Evolutionary conservation across 208 protist species (phyloP).

Genomic region (Wallacemonas sp.): DNA sequence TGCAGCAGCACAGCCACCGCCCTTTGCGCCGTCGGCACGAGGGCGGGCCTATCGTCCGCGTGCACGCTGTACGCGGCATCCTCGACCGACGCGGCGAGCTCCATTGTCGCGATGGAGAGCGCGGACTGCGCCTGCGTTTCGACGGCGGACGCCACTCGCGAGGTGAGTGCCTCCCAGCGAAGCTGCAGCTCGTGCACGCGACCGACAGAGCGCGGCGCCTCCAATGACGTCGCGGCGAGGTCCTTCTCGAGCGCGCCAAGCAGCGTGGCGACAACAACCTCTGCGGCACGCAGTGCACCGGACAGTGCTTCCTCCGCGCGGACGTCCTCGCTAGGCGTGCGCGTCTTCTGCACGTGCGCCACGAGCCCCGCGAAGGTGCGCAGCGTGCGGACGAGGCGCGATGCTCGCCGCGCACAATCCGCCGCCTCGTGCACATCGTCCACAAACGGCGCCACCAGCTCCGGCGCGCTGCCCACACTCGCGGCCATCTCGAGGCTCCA

Average conservation of each 20-base stretch:
- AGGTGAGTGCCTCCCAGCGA: conserved; percentile 17
- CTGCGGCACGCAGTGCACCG: neutral
- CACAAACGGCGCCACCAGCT: neutral
- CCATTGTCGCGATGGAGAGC: conserved; percentile 42
- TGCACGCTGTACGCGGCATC: conserved; percentile 28
- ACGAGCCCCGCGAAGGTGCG: conserved; percentile 15
- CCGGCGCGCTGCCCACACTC: conserved; percentile 16
- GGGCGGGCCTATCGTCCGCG: conserved; percentile 12
- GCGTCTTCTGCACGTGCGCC: conserved; percentile 15
- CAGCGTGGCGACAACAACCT: neutral
- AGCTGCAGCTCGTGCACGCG: conserved; percentile 13
- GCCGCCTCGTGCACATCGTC: neutral
- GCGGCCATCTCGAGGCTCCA: conserved; percentile 36
- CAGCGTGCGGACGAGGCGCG: neutral
- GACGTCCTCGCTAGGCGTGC: neutral
- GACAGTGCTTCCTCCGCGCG: neutral
- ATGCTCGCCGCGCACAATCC: neutral
- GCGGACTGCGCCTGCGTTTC: conserved; percentile 32
- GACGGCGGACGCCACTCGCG: conserved; percentile 27
- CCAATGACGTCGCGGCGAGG: neutral
- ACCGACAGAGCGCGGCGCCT: neutral
- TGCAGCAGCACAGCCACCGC: conserved; percentile 35
- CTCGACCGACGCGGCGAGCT: conserved; percentile 46
- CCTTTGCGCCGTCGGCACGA: neutral
- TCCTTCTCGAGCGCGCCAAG: neutral